phyloP scores from a whole-genome alignment of 768 basidiomycete species.

The Termitomyces sp. region DNA sequence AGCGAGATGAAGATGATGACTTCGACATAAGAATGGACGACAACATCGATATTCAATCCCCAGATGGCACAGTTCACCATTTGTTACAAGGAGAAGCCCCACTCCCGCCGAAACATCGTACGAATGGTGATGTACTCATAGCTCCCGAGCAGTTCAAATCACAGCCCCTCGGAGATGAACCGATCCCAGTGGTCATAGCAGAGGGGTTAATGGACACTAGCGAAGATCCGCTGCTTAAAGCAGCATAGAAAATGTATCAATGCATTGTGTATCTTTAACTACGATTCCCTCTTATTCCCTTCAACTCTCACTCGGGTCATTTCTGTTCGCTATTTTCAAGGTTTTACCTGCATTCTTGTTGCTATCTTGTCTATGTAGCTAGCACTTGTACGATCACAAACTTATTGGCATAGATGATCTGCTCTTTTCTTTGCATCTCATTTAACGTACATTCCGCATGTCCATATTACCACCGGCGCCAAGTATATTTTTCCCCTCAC shows the following conservation, averaged over 20 bases:
- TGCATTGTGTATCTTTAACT: conserved; percentile 13
- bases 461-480: conserved; percentile 4
- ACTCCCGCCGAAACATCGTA: conserved; percentile 35
- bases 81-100: conserved; percentile 39
- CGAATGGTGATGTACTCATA: conserved; percentile 39
- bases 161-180: conserved; percentile 48
- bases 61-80: conserved; percentile 12
- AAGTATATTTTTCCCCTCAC: conserved; percentile 3
- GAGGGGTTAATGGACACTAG: conserved; percentile 65
- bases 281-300: conserved; percentile 10
- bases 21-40: conserved; percentile 25
- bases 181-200: conserved; percentile 44
- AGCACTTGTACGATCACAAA: conserved; percentile 21
- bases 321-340: conserved; percentile 19
- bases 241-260: conserved; percentile 15
- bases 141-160: conserved; percentile 43
- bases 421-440: conserved; percentile 8
- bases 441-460: conserved; percentile 14
- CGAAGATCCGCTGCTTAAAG: conserved; percentile 47
- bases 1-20: conserved; percentile 40
- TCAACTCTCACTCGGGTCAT: conserved; percentile 14
- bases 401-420: conserved; percentile 18
- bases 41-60: conserved; percentile 15
- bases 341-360: conserved; percentile 17
- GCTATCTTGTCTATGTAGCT: conserved; percentile 24